Evolutionary conservation across 331 rosid species (phyloP), one percentile per base, ranked within the genome.

Genomic region (Telfairia occidentalis): DNA sequence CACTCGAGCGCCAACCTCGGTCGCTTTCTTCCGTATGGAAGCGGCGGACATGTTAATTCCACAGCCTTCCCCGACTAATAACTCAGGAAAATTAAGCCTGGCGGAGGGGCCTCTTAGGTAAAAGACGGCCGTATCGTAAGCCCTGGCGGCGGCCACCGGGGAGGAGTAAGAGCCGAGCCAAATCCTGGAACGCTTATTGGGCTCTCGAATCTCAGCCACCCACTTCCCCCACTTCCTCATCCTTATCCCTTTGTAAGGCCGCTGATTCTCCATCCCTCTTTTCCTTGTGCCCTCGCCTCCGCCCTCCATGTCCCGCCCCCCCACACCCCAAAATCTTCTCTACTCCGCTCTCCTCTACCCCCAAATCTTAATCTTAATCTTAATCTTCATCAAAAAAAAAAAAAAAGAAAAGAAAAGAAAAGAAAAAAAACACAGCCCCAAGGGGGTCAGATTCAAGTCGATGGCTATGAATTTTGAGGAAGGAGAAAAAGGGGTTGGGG

Each of bases 191-290:
- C 99, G 97, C 81, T 95, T 95, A 73, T 92, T 95, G 21, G 99
- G 99, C 61, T 95, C 99, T 38, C 99, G 80, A 83, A 95, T 95
- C 87, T 95, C 99, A 32, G 97, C 99, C 58, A 95, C 99, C 99
- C 99, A 95, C 81, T 95, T 95, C 0, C 99, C 99, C 99, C 99
- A 95, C 96, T 95, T 95, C 65, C 98, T 86, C 98, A 95, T 95
- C 88, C 98, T 82, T 69, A 95, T 95, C 84, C 99, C 99, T 82
- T 95, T 95, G 90, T 83, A 95, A 42, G 89, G 89, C 83, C 89
- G 86, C 81, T 89, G 94, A 12, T 80, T 86, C 13, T 77, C 81
- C 1, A 29, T 50, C 15, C 70, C 85, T 37, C 81, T 69, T 32
- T 78, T 86, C 61, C 82, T 80, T 38, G 65, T 81, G 21, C 73